Base-by-base conservation (phyloP, 371 early-diverging fungal genomes). In the Apophysomyces elegans region DNA sequence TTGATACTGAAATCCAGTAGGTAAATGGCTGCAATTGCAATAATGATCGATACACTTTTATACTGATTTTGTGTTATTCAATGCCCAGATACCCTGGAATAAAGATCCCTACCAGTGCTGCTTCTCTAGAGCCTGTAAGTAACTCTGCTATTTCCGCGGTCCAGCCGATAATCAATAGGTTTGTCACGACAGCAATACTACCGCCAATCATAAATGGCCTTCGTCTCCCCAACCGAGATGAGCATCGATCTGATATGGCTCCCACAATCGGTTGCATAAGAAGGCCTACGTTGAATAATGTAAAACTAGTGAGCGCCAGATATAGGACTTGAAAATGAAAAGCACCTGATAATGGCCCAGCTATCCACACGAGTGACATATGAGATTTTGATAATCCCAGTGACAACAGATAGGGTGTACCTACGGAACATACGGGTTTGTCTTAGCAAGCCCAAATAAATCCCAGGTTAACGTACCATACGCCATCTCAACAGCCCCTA, bases 361-460 rank as follows among this genome's bases (percentile, higher is more conserved):
- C 96, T 63, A 98, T 86, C 98, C 98, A 98, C 9, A 97, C 97
- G 26, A 97, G 77, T 6, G 96, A 94, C 84, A 93, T 91, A 56
- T 88, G 72, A 4, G 96, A 86, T 68, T 93, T 92, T 18, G 92
- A 83, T 45, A 97, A 73, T 0, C 95, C 96, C n/a, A 98, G 79
- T 4, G 91, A 88, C 26, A 93, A 80, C 38, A 98, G 77, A 72
- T 93, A 96, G 0, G 96, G 96, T 5, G 98, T 95, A 37, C 98
- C 98, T 82, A 65, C 57, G n/a, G 12, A 56, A 50, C 37, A 47
- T 32, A 7, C 37, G 59, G 2, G 5, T 35, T 44, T 39, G 61
- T 38, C 35, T 35, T 0, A 16, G 4, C 14, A 7, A 54, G 59
- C 12, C 26, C 8, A 14, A 16, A 44, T 21, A 43, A 26, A 37